These are phyloP conservation scores for Penium margaritaceum DNA, from an alignment of 139 green algal genomes.

Conservation along the genomic window DNA sequence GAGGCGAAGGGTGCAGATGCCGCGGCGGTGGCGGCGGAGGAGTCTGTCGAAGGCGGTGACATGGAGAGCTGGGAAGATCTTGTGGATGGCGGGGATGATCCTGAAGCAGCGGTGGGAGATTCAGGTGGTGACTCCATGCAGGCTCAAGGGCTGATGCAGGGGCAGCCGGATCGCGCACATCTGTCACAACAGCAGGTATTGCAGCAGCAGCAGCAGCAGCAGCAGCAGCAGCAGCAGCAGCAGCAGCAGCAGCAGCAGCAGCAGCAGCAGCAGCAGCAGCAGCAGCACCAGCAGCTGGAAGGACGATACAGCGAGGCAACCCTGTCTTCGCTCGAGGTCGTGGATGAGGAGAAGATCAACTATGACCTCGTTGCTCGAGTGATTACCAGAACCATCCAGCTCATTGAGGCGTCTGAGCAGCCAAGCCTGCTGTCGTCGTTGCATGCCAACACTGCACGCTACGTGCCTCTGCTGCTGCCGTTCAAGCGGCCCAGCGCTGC, in stretches of 20 bases:
- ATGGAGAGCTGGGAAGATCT: too few relatives aligned
- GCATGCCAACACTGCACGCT: too few relatives aligned
- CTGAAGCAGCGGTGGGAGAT: too few relatives aligned
- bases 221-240: neutral
- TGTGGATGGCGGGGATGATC: too few relatives aligned
- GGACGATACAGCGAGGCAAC: slow-evolving; percentile 53
- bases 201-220: neutral
- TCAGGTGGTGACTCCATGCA: too few relatives aligned
- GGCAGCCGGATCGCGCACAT: too few relatives aligned
- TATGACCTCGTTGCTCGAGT: slow-evolving; percentile 73
- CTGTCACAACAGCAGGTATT: too few relatives aligned
- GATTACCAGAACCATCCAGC: slow-evolving; percentile 5
- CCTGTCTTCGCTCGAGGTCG: slow-evolving; percentile 50
- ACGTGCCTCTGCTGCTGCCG: neutral
- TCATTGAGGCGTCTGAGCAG: neutral
- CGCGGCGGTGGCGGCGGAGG: too few relatives aligned
- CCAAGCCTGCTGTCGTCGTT: too few relatives aligned
- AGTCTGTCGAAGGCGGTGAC: too few relatives aligned
- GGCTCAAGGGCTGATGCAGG: too few relatives aligned
- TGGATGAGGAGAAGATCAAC: slow-evolving; percentile 74
- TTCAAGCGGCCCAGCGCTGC: neutral
- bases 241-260: neutral
- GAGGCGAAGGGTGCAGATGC: too few relatives aligned
- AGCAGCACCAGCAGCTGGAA: neutral
- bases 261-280: neutral